phyloP scores from a whole-genome alignment of 805 yeast genomes.

The Lachancea kluyveri region DNA sequence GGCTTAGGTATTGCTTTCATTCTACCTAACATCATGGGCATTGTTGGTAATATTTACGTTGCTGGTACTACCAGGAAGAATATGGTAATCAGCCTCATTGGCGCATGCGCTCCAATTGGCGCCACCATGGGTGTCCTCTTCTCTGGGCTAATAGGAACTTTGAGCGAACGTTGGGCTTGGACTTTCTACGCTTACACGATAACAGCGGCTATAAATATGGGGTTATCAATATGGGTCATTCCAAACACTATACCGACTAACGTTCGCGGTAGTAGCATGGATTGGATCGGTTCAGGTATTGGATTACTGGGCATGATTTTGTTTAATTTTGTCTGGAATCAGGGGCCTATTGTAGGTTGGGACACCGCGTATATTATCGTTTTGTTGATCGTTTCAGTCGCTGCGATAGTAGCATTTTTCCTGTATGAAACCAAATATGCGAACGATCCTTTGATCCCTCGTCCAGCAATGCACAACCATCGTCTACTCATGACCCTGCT shows the following conservation, averaged over 20 bases:
- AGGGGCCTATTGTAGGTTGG: slow-evolving; percentile 75
- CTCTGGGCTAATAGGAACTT: slow-evolving; percentile 39
- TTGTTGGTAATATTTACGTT: slow-evolving; percentile 42
- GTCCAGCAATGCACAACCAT: slow-evolving; percentile 38
- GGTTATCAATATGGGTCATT: slow-evolving; percentile 18
- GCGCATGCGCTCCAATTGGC: slow-evolving; percentile 58
- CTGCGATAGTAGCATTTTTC: slow-evolving; percentile 41
- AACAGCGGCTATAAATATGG: slow-evolving; percentile 13
- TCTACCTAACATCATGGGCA: slow-evolving; percentile 55
- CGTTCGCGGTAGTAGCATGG: slow-evolving; percentile 31
- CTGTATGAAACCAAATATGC: slow-evolving; percentile 42
- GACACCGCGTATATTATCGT: slow-evolving; percentile 48
- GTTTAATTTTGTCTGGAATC: slow-evolving; percentile 67
- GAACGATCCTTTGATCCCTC: slow-evolving; percentile 49
- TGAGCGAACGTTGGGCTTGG: slow-evolving; percentile 23
- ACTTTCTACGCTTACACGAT: slow-evolving; percentile 25
- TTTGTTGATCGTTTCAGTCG: slow-evolving; percentile 45
- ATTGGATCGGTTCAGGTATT: slow-evolving; percentile 45
- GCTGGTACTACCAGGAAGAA: slow-evolving; percentile 40
- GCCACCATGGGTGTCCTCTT: slow-evolving; percentile 48
- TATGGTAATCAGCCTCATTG: slow-evolving; percentile 46
- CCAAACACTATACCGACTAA: slow-evolving; percentile 27
- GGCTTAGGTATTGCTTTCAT: slow-evolving; percentile 58
- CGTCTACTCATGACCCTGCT: slow-evolving; percentile 41
- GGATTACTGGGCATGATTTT: slow-evolving; percentile 58